Evolutionary conservation across 106 monocot species (phyloP), one percentile per base, ranked within the genome.

Genomic region (Dioscorea zingiberensis): DNA sequence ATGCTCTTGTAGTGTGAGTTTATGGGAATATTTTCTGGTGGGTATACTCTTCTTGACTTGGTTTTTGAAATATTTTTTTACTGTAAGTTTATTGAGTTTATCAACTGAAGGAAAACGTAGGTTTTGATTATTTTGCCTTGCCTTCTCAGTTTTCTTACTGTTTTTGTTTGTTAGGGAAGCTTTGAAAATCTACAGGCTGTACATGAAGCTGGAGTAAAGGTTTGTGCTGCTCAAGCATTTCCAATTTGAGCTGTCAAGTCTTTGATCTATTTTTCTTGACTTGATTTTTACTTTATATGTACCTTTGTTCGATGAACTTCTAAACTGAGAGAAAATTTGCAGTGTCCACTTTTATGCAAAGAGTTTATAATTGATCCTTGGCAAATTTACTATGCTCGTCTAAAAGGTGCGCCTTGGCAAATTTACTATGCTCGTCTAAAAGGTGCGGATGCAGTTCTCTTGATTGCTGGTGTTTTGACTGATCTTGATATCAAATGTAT

Each of bases 341-440:
- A 98, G 97, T 93, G 97, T 54, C 97, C 97, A 49, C 83, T 98
- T 59, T 84, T 98, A 29, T 98, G 97, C 81, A 98, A 98, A 76
- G 97, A 98, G 75, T 98, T 98, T 78, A 89, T 98, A 27, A 67
- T 98, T 76, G 97, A 92, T 80, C 73, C 89, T 16, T 98, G 97
- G 97, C 97, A 98, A 85, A 70, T 98, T 71, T 97, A 84, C 54
- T 92, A 92, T 80, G 97, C 91, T 46, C 83, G 97, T 30, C 72
- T 60, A 14, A 97, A 98, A 74, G 97, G 97, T 53, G 97, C 97
- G 46, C 73, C 88, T 14, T 97, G 97, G 97, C 97, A 97, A 85
- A 70, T 97, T 70, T 97, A 83, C 53, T 91, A 91, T 80, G 95
- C 91, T 45, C 82, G 95, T 44, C 71, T 60, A 14, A 97, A 98